These are phyloP conservation scores for Ophiognomonia clavigignenti-juglandacearum DNA, from an alignment of 2,329 filamentous ascomycete species.

Conservation along the genomic window DNA sequence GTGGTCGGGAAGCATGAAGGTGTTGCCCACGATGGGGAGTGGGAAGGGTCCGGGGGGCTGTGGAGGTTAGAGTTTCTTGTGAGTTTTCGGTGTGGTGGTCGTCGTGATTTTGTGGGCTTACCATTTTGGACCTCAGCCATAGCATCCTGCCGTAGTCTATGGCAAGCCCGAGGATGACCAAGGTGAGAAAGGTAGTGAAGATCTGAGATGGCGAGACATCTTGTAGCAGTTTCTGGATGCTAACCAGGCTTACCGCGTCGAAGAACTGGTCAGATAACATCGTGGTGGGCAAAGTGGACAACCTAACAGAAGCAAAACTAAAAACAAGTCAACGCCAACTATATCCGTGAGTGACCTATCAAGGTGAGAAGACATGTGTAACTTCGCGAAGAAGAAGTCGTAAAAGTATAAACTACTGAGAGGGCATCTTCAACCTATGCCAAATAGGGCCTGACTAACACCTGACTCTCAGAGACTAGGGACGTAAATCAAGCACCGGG, in stretches of 20 bases:
- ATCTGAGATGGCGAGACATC: not conserved
- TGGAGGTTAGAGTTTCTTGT: slow-evolving; percentile 14
- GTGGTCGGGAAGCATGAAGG: slow-evolving; percentile 45
- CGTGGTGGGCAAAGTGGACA: no score
- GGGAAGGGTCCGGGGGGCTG: slow-evolving; percentile 52
- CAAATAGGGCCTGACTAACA: no score
- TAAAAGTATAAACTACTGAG: no score
- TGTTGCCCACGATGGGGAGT: slow-evolving; percentile 50
- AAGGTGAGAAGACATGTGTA: no score
- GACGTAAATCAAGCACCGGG: no score
- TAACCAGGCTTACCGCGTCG: not conserved
- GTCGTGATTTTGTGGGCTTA: slow-evolving; percentile 16
- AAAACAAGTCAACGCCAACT: no score
- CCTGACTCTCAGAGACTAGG: no score
- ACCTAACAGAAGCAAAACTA: no score
- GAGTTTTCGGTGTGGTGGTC: not conserved
- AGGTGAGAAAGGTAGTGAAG: slow-evolving; percentile 16
- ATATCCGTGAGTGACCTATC: no score
- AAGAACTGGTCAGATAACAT: slow-evolving; percentile 11
- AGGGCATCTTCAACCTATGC: no score
- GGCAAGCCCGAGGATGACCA: slow-evolving; percentile 24
- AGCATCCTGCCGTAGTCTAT: slow-evolving; percentile 46
- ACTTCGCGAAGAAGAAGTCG: no score
- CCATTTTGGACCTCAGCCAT: slow-evolving; percentile 42
- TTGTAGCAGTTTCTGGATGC: not conserved